A percentile compares a stretch with the other conserved stretches of the same genome.
Conservation (phyloP, 306 rosid species). For the Medicago arabica region DNA sequence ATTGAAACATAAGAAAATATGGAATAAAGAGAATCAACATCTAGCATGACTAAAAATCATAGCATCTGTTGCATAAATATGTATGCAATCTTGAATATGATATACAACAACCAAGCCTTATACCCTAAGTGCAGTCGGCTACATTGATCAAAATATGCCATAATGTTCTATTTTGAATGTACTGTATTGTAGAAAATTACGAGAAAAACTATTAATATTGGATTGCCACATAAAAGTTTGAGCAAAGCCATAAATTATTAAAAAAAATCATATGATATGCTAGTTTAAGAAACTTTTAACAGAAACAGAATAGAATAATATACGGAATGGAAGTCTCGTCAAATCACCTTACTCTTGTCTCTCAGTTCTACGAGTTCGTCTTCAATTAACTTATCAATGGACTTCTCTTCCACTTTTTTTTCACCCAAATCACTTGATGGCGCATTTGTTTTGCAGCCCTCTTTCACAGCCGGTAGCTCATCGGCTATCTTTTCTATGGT, state of each 20-base stretch:
- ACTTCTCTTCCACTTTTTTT: constrained; percentile 63
- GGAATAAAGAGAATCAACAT: not conserved
- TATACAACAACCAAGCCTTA: too few relatives aligned
- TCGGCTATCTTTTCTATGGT: constrained; percentile 43
- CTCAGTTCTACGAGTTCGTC: constrained; percentile 76
- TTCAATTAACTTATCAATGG: constrained; percentile 84
- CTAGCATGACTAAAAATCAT: constrained; percentile 21
- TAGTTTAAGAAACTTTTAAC: constrained; percentile 19
- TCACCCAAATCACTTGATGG: constrained; percentile 41
- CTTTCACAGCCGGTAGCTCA: constrained; percentile 67
- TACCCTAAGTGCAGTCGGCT: too few relatives aligned
- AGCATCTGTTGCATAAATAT: constrained; percentile 17
- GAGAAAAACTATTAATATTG: constrained; percentile 11
- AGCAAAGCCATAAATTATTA: not conserved
- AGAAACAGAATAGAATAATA: constrained; percentile 25
- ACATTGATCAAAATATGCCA: too few relatives aligned
- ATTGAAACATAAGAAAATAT: constrained; percentile 19
- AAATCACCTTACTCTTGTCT: constrained; percentile 81
- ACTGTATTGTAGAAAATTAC: constrained; percentile 11
- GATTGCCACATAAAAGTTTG: constrained; percentile 24
- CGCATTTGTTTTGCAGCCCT: constrained; percentile 58
- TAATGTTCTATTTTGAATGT: too few relatives aligned
- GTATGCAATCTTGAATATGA: constrained; percentile 2
- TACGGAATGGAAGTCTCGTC: constrained; percentile 17
- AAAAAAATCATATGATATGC: not conserved